Base-by-base conservation (phyloP, 1,284 basidiomycete genomes). In the Gymnopus androsaceus region DNA sequence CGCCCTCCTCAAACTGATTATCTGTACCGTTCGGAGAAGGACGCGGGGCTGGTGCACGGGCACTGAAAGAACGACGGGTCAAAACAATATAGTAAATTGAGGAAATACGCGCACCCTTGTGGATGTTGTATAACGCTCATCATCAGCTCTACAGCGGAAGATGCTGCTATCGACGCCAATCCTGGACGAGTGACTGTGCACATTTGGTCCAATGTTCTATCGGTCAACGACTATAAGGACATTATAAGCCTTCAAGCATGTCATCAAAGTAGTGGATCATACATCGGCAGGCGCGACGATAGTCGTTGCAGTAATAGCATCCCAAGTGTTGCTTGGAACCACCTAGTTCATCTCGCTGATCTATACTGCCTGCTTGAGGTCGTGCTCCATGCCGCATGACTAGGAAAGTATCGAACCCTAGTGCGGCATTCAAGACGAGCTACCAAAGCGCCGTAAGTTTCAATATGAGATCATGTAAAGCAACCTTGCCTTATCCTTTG, bases 111-210 rank as follows among this genome's bases (percentile, higher is more conserved):
- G 52, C 67, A 94, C 94, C 92, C 90, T 19, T 87, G 77, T 0
- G 93, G 92, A 74, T 98, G 95, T 66, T 98, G 95, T 19, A 98
- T 63, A 0, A 97, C 72, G 0, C 94, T 93, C 0, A 94, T 88
- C 33, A 99, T 82, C 6, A 99, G 76, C 67, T 99, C 97, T 0
- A 98, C 95, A 0, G 94, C 94, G 0, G 88, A 91, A 0, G 95
- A 88, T 0, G 91, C 87, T 0, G 96, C 96, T 40, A 98, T 95
- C 0, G 93, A 85, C 0, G 95, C 97, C 0, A 98, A 79, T 0
- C 96, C 96, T 0, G 97, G 96, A n/a, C 97, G 78, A 0, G 96
- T 98, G 12, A 99, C 97, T 0, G 97, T 99, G 68, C 97, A 99
- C 96, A 98, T 98, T 69, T 99, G 96, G 69, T 99, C 97, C 25